Conservation (phyloP, 495 filamentous ascomycete species). For the Hypoxylon cercidicola region DNA sequence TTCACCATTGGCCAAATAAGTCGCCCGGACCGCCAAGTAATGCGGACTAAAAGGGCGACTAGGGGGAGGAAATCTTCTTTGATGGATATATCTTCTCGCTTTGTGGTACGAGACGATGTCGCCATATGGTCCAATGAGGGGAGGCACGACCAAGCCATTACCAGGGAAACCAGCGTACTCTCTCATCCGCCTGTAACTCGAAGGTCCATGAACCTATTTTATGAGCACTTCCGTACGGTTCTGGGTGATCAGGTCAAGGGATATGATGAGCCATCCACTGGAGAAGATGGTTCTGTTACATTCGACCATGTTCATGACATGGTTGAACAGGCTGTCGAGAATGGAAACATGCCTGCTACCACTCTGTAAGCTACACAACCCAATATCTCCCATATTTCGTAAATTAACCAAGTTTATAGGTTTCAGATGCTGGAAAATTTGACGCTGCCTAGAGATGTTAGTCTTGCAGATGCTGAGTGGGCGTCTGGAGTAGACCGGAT, state of each 20-base stretch:
- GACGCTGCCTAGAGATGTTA: constrained; percentile 15
- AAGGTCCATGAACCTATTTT: constrained; percentile 36
- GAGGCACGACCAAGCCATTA: neutral
- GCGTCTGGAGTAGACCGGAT: constrained; percentile 31
- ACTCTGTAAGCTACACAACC: constrained; percentile 40
- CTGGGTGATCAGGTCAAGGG: constrained; percentile 6
- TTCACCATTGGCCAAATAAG: constrained; percentile 23
- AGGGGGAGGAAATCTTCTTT: constrained; percentile 21
- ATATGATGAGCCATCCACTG: neutral
- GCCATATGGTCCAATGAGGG: neutral
- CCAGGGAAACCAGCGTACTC: neutral
- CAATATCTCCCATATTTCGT: neutral
- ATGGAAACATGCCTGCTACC: constrained; percentile 24
- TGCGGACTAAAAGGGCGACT: constrained; percentile 1
- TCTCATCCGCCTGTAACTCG: constrained; percentile 13
- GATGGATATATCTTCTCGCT: constrained; percentile 18
- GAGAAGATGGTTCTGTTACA: constrained; percentile 21
- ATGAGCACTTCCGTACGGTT: constrained; percentile 31
- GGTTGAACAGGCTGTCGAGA: constrained; percentile 25
- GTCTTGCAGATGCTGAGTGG: constrained; percentile 29
- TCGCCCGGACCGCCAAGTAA: constrained; percentile 18
- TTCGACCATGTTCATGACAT: constrained; percentile 30
- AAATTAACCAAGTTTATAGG: constrained; percentile 30
- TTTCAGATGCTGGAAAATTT: constrained; percentile 35
- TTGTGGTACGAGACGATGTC: constrained; percentile 34